Conservation (phyloP, 306 rosid genomes). For the Senna siamea region DNA sequence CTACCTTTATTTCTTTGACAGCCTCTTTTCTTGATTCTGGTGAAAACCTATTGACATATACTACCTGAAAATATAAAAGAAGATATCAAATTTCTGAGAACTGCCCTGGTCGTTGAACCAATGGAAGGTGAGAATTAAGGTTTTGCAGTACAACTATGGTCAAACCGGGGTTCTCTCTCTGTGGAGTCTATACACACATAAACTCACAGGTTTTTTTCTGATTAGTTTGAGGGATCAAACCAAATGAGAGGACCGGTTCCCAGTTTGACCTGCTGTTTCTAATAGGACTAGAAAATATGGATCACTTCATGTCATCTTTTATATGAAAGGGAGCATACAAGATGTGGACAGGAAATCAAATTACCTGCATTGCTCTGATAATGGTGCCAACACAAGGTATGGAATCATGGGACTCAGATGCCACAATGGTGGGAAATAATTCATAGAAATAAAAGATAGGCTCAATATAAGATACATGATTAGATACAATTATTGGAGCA, state of each 20-base stretch:
- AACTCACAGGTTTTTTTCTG: neutral
- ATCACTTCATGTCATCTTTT: neutral
- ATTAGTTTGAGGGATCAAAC: neutral
- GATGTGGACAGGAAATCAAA: slow-evolving; percentile 34
- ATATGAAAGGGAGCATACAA: slow-evolving; percentile 28
- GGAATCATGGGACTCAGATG: slow-evolving; percentile 95
- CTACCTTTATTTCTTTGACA: slow-evolving; percentile 92
- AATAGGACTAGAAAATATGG: neutral
- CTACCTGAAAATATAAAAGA: slow-evolving; percentile 64
- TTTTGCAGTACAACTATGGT: neutral
- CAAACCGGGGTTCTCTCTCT: neutral
- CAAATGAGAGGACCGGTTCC: neutral
- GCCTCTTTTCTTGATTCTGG: slow-evolving; percentile 82
- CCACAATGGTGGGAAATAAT: slow-evolving; percentile 89
- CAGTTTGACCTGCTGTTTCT: neutral
- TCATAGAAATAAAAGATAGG: slow-evolving; percentile 97
- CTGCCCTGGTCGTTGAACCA: neutral
- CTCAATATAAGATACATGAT: slow-evolving; percentile 90
- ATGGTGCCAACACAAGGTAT: slow-evolving; percentile 93
- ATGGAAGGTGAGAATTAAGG: neutral
- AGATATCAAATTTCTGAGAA: neutral
- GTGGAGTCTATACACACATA: neutral
- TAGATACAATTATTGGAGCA: slow-evolving; percentile 93
- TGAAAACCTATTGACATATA: slow-evolving; percentile 85
- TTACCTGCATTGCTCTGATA: slow-evolving; percentile 98